Evolutionary conservation across 805 yeast species (phyloP), one percentile per base, ranked within the genome.

Genomic region (Cyberlindnera bimundalis): DNA sequence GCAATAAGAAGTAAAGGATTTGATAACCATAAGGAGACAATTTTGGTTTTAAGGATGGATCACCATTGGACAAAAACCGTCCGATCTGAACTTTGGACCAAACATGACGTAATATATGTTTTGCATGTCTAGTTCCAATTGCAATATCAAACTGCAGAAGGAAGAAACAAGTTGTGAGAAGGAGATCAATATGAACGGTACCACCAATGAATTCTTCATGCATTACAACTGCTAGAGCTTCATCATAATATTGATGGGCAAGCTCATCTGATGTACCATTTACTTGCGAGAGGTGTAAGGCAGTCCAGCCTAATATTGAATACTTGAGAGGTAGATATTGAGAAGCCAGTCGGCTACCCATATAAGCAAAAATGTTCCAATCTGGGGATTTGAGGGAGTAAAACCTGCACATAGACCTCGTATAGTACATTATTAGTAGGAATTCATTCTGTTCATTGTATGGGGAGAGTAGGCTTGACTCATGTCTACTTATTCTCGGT

Each of bases 11-110:
- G 10, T 21, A 21, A 10, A 33, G 16, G 28, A 33, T 21, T 25
- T 33, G 27, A n/a, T 33, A 33, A 6, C 35, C 35, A 33, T 23
- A 30, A 5, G 33, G 33, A 6, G 33, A n/a, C 6, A 30, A 24
- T 18, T 18, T 30, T 11, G 33, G 23, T 9, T 11, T 30, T 12
- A 14, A 30, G 4, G 33, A 30, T 17, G 33, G 14, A 7, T 30
- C n/a, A 12, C 33, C 24, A 13, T 18, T 16, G 17, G 33, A 17
- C n/a, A 33, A 23, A n/a, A 21, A 33, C 35, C 15, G 6, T n/a
- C 35, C 35, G 21, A 33, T 33, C 24, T 33, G 16, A 5, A 33
- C 12, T 14, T 21, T 23, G 18, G 27, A 24, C 27, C 28, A 33
- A 5, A 33, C 35, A 18, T 33, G 35, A 7, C 35, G 20, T n/a